Conservation (phyloP, 2,329 filamentous ascomycete species). For the Epichloe typhina region DNA sequence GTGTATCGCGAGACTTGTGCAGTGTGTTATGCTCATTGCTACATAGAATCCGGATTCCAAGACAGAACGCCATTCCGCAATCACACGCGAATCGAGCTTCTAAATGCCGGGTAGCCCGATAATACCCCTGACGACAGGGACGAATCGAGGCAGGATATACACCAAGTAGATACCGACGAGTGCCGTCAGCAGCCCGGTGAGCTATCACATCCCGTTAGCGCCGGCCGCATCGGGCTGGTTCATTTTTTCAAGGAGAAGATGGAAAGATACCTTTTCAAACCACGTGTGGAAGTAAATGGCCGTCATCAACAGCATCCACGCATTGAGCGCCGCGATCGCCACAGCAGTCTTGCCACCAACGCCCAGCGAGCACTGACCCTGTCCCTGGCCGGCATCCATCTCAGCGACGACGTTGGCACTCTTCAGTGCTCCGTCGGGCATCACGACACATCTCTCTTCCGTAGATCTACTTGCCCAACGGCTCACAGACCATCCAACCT, state of each 20-base stretch:
- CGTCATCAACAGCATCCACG: conserved; percentile 98
- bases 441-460: conserved; percentile 54
- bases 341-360: conserved; percentile 43
- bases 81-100: neutral
- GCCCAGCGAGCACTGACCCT: conserved; percentile 22
- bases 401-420: conserved; percentile 37
- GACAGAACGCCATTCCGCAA: too few species aligned
- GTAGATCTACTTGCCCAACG: conserved; percentile 26
- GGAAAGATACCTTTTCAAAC: conserved; percentile 70
- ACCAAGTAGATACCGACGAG: conserved; percentile 32
- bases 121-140: conserved; percentile 31
- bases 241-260: conserved; percentile 12
- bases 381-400: conserved; percentile 11
- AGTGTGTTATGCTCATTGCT: too few species aligned
- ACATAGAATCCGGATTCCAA: too few species aligned
- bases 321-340: conserved; percentile 54
- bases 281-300: conserved; percentile 98
- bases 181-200: conserved; percentile 41
- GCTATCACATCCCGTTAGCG: conserved; percentile 16
- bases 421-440: conserved; percentile 53
- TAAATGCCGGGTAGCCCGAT: conserved; percentile 34
- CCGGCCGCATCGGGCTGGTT: conserved; percentile 11
- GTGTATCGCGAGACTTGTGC: too few species aligned
- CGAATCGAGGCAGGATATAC: conserved; percentile 38
- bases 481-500: conserved; percentile 50